Evolutionary conservation across 2,329 filamentous ascomycete genomes (phyloP), one percentile per base, ranked within the genome.

Genomic region (Cryphonectria carpinicola): DNA sequence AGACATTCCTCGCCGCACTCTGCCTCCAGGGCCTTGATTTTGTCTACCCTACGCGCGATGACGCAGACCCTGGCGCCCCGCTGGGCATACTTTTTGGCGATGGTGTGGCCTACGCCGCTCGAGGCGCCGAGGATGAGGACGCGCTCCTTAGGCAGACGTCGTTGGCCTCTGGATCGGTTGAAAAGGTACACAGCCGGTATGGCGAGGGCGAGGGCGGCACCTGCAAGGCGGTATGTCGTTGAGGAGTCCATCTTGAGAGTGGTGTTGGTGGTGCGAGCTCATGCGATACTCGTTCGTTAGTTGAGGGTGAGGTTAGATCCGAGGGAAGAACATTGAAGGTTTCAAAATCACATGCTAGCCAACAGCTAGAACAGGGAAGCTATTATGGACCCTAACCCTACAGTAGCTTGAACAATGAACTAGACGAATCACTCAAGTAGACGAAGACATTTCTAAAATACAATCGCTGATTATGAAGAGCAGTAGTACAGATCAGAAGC

Each of bases 121-220:
- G 79, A 80, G 1, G 79, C 79, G 6, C 79, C 79, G 66, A 80
- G 72, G 39, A 80, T 72, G 19, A 79, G 73, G 32, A 80, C 77
- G 14, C 79, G 78, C 67, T 80, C 79, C 17, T 65, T 14, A n/a
- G 61, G 37, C 22, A 71, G 41, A 7, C 14, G 61, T 41, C 63
- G 49, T 28, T 61, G 69, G n/a, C 63, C 56, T 11, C 56, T n/a
- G 35, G n/a, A 49, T n/a, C 69, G 66, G 8, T 37, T 52, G 39
- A 66, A 65, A 0, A 71, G 35, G 19, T 49, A 37, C 22, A 64
- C 32, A 0, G 69, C 41, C 3, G 71, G 69, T 41, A 71, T 54
- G 17, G 69, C 56, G n/a, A 72, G 17, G 41, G 71, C 66, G 3
- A 72, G n/a, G 2, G 58, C 66, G n/a, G 58, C 58, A 35, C 25